Evolutionary conservation across 768 basidiomycete genomes (phyloP), one percentile per base, ranked within the genome.

Genomic region (Russula sp.): DNA sequence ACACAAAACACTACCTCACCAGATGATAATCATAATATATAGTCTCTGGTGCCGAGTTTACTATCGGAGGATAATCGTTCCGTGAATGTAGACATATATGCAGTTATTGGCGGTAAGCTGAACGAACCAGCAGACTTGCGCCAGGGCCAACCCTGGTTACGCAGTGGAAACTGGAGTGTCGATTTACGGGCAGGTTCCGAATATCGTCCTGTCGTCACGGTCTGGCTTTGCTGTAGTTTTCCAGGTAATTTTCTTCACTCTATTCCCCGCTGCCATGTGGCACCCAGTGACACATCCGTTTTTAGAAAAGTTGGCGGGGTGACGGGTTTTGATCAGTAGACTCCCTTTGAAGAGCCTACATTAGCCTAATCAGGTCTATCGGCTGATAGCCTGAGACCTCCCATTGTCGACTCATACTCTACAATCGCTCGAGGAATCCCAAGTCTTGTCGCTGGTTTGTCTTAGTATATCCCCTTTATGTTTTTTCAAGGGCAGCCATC

Each of bases 161-260:
- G 27, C 6, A 66, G 65, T 20, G 90, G 92, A 34, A 95, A 94
- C 70, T 94, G 92, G 93, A 84, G 88, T 18, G 91, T 94, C 14
- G 93, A 94, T 75, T 77, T 95, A 9, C 87, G 91, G 73, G 93
- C 93, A 1, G 93, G 93, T 9, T 88, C 89, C 20, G 73, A 85
- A 60, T 95, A 82, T 91, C 16, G 86, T 98, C 11, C 80, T 97
- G 6, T 72, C 96, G 27, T 27, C 27, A 27, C 27, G 27, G 20
- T 78, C 94, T 1, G 93, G 93, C 10, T 66, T 91, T 60, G 94
- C 91, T 16, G 87, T 89, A 2, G 84, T 90, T 65, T 78, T 94
- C 16, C 95, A 97, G 82, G 89, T 84, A 64, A 18, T 37, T 51
- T 37, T 32, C 27, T n/a, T 37, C 7, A 8, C 22, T 27, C 34